These are phyloP conservation scores for Leccinum variabile DNA, from an alignment of 1,284 basidiomycete genomes.

Conservation along the genomic window DNA sequence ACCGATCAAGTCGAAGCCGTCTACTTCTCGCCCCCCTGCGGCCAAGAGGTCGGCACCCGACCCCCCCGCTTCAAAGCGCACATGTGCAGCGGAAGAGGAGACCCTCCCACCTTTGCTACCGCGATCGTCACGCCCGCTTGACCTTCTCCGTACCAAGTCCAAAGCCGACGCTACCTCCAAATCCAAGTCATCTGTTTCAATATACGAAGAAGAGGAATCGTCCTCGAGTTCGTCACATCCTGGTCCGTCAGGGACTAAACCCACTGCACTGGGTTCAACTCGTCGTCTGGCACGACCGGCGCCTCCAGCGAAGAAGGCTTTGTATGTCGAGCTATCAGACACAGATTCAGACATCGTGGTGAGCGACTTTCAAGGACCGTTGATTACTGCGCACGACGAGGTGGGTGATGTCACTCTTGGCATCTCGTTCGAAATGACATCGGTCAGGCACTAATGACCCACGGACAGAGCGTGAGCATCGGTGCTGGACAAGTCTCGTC, in stretches of 20 bases:
- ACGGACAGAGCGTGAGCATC: conserved; percentile 9
- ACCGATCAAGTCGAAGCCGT: conserved; percentile 11
- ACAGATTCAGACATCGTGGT: conserved; percentile 25
- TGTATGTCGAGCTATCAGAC: conserved; percentile 31
- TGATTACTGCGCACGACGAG: background rate
- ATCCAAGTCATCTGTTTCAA: background rate
- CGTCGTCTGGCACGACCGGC: background rate
- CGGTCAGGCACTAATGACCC: conserved; percentile 7
- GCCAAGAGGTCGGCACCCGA: conserved; percentile 6
- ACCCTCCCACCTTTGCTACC: conserved; percentile 10
- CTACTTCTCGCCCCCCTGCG: background rate
- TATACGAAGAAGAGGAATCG: conserved; percentile 19
- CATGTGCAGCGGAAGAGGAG: conserved; percentile 15
- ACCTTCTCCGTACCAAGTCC: conserved; percentile 26
- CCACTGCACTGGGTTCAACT: background rate
- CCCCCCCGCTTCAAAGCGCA: background rate
- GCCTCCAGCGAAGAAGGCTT: conserved; percentile 14
- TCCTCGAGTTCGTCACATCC: conserved; percentile 6
- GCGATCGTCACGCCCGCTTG: conserved; percentile 28
- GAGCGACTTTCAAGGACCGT: conserved; percentile 14
- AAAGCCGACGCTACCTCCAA: conserved; percentile 4
- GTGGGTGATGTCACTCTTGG: conserved; percentile 15
- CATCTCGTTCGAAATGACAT: background rate
- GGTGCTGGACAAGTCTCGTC: background rate
- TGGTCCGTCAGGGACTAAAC: conserved; percentile 5